Evolutionary conservation across 129 eudicot genomes (phyloP).

Genomic region (Scalesia atractyloides): DNA sequence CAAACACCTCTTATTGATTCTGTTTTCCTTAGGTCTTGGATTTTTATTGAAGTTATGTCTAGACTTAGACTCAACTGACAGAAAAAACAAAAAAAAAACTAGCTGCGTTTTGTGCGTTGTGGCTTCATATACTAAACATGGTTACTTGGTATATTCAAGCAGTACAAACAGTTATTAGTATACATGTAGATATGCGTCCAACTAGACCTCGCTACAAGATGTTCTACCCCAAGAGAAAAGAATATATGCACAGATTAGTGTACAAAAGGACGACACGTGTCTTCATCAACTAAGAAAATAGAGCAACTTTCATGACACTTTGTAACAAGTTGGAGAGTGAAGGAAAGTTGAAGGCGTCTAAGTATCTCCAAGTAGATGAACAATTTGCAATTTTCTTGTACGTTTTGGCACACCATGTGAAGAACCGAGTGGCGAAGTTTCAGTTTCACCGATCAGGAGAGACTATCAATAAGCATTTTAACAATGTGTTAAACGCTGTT

Average conservation of each 20-base stretch:
- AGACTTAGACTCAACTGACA: too few species aligned
- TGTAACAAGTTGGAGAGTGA: background rate
- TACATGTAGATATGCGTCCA: too few species aligned
- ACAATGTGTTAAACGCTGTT: background rate
- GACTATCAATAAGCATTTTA: background rate
- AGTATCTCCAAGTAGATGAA: slow-evolving; percentile 8
- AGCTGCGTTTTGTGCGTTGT: too few species aligned
- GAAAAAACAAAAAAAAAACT: too few species aligned
- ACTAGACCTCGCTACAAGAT: too few species aligned
- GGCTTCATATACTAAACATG: too few species aligned
- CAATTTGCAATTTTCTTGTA: slow-evolving; percentile 1
- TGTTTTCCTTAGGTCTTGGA: too few species aligned
- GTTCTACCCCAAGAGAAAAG: too few species aligned
- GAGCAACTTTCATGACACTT: background rate
- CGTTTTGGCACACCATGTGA: background rate
- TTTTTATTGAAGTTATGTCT: too few species aligned
- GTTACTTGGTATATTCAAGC: too few species aligned
- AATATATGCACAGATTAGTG: background rate
- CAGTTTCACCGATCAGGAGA: background rate
- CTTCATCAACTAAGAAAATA: background rate
- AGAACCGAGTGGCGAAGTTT: background rate
- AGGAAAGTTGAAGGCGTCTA: background rate
- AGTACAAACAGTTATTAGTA: too few species aligned
- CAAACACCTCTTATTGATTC: too few species aligned
- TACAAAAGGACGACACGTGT: background rate